Base-by-base conservation (phyloP, 352 stramenopile species). In the Globisporangium paddicum region DNA sequence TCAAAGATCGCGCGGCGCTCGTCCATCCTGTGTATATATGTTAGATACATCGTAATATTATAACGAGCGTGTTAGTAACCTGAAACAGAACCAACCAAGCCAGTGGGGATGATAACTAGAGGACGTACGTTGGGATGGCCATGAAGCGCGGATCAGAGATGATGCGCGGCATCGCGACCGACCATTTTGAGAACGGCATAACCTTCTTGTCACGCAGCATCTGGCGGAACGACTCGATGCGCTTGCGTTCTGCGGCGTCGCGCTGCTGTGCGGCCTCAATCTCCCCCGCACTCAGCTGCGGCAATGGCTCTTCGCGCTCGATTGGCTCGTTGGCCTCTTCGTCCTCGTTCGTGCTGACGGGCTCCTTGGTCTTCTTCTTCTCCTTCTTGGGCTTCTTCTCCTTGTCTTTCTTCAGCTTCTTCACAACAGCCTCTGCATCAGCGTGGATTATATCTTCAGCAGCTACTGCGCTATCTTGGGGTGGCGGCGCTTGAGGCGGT, bases 141-240 rank as follows among this genome's bases (percentile, higher is more conserved):
- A 89, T 71, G 59, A 94, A 94, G 0, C 84, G 78, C 2, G 77
- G 73, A 48, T 94, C 84, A n/a, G 66, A 65, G 19, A 78, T 71
- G 59, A 94, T 90, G 37, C 82, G 76, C 6, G 84, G 82, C 34
- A 94, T 67, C 30, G 81, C 84, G 11, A 89, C 84, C 44, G 81
- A 89, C 84, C 84, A 94, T 53, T 90, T 90, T 53, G 67, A 82
- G 34, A 90, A 85, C 44, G 84, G 84, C 80, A 94, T 90, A 56
- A 94, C 89, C 53, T 84, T 87, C 64, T 92, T 92, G 52, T 92
- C 80, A 30, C 82, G 74, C 51, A 94, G 62, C 84, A 94, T 87
- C 26, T 74, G 62, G 8, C 71, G 64, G 46, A 92, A 94, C 32
- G 77, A 70, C 28, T 87, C 73, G 9, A 71, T 78, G n/a, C 69